Percentiles rank a stretch among this genome's conserved stretches.
These are phyloP conservation scores for Dothistroma pini DNA, from an alignment of 2,329 filamentous ascomycete genomes.

Conservation along the genomic window DNA sequence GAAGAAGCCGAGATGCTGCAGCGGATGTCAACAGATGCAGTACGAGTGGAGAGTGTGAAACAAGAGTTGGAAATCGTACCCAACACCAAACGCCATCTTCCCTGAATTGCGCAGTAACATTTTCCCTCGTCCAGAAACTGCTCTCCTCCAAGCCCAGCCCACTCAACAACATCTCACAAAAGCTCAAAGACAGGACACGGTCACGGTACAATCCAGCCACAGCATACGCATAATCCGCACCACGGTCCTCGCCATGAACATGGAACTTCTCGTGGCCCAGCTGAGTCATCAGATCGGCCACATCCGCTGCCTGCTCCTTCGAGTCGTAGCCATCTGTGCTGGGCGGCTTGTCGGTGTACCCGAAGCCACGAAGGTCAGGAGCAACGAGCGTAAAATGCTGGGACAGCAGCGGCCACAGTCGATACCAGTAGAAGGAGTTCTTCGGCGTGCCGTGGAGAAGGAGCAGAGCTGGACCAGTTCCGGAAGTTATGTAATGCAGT, in stretches of 20 bases:
- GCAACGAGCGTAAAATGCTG: slow-evolving; percentile 38
- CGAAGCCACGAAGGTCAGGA: slow-evolving; percentile 38
- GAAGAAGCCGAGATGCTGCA: slow-evolving; percentile 35
- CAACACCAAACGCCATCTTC: slow-evolving; percentile 37
- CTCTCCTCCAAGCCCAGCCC: slow-evolving; percentile 34
- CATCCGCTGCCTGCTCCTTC: slow-evolving; percentile 36
- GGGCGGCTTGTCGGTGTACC: slow-evolving; percentile 40
- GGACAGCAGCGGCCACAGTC: slow-evolving; percentile 35
- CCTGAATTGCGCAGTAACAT: slow-evolving; percentile 33
- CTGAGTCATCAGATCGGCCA: slow-evolving; percentile 36
- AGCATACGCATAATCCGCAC: slow-evolving; percentile 37
- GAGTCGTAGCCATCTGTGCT: slow-evolving; percentile 39
- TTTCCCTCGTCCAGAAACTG: slow-evolving; percentile 33
- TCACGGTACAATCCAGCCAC: slow-evolving; percentile 33
- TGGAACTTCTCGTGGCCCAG: slow-evolving; percentile 35
- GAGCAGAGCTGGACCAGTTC: slow-evolving; percentile 29
- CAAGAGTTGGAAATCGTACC: slow-evolving; percentile 14
- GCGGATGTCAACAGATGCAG: not conserved
- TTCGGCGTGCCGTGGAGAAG: slow-evolving; percentile 35
- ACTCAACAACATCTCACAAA: slow-evolving; percentile 37
- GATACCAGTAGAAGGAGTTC: slow-evolving; percentile 39
- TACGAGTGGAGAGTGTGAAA: not conserved
- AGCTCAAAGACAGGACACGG: slow-evolving; percentile 31
- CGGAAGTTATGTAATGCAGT: slow-evolving; percentile 35
- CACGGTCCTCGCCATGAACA: slow-evolving; percentile 36